Base-by-base conservation (phyloP, 2,329 filamentous ascomycete genomes). In the Reticulascus tulasneorum region DNA sequence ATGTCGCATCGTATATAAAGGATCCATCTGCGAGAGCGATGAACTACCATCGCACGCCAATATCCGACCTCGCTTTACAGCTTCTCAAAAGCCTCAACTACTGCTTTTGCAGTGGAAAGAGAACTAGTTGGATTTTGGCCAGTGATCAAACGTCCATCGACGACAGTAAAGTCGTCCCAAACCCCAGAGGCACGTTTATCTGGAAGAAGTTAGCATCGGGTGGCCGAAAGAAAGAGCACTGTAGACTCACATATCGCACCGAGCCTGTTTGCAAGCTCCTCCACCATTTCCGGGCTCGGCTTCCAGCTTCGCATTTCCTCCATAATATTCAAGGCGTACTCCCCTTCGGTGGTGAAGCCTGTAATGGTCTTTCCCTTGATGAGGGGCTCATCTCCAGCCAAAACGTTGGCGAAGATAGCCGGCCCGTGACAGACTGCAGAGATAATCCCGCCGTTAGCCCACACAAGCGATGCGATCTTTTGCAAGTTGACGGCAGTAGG, bases 391-490 rank as follows among this genome's bases (percentile, higher is more conserved):
- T 49, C 47, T 17, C 60, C 64, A 2, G 42, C 33, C 21, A 56
- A 28, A 2, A 65, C 24, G 21, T 53, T 52, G 31, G 54, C 44
- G 42, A 64, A 64, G 22, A 64, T 62, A 20, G 63, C 62, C n/a
- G 55, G 54, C 5, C 60, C 59, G 40, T 65, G 62, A 24, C 62
- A 86, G 29, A 71, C 67, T 9, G 64, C 58, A 7, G 62, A 54
- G 20, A 71, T 53, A 26, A 71, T 49, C 17, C 63, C 63, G 6
- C 63, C 62, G 26, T 59, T 56, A 2, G 52, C 49, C 47, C 55
- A 70, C 12, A 71, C 55, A 20, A 57, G 45, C 13, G 54, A 45
- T 3, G 64, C 66, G 35, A 71, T 60, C 8, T 49, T 50, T 40
- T 71, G 64, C 32, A 71, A 51, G 3, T 41, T 48, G 13, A 42